A percentile compares a stretch with the other conserved stretches of the same genome.
phyloP scores from a whole-genome alignment of 164 flowering plant species.

The Berberis thunbergii region DNA sequence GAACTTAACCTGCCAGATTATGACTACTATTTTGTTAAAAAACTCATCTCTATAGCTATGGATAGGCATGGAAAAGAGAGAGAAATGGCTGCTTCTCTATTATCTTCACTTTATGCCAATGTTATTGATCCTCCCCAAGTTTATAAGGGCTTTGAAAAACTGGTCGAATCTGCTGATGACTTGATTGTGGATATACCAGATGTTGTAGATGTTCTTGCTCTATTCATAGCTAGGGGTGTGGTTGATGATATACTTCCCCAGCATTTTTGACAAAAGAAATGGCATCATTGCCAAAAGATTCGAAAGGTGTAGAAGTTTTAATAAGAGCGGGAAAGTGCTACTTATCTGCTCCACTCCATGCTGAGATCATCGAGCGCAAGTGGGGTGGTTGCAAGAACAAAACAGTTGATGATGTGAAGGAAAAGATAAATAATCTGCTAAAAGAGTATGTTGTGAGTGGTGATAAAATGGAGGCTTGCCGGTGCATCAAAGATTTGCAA shows the following conservation, averaged over 20 bases:
- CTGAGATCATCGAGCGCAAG: constrained; percentile 60
- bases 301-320: constrained; percentile 56
- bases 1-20: constrained; percentile 45
- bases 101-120: constrained; percentile 63
- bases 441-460: constrained; percentile 58
- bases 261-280: constrained; percentile 52
- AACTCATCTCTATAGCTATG: constrained; percentile 79
- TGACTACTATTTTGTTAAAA: constrained; percentile 59
- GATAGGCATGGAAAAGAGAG: constrained; percentile 69
- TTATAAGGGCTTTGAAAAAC: constrained; percentile 47
- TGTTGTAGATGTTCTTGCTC: constrained; percentile 59
- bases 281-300: constrained; percentile 26
- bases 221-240: constrained; percentile 74
- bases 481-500: constrained; percentile 70
- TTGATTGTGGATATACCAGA: constrained; percentile 73
- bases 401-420: constrained; percentile 66
- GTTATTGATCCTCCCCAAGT: constrained; percentile 59
- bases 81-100: constrained; percentile 71
- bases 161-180: constrained; percentile 69
- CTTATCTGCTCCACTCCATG: constrained; percentile 64
- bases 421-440: constrained; percentile 44
- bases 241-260: constrained; percentile 90
- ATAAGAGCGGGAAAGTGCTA: constrained; percentile 63
- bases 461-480: constrained; percentile 61
- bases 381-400: constrained; percentile 68